phyloP scores from a whole-genome alignment of 1,284 basidiomycete genomes.

The Boletus smithii region DNA sequence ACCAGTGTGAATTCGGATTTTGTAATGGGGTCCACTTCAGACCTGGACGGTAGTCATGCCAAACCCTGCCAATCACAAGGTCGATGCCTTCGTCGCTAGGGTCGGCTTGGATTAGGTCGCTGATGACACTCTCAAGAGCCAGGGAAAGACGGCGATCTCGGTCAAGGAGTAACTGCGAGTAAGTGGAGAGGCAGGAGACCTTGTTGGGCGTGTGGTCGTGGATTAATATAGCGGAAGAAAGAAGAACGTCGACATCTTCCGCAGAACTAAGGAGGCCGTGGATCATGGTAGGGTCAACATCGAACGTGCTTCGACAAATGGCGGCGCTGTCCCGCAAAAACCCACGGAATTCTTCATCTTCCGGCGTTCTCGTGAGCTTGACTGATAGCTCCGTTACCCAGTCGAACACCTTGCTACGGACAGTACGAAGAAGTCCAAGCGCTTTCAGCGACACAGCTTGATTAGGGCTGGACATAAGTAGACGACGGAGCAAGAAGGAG shows the following conservation, averaged over 20 bases:
- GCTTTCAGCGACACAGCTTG: neutral
- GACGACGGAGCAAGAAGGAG: neutral
- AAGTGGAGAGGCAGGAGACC: neutral
- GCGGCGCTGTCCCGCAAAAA: constrained; percentile 35
- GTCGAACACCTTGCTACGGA: neutral
- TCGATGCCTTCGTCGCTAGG: constrained; percentile 28
- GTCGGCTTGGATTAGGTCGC: constrained; percentile 3
- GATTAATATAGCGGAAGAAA: constrained; percentile 37
- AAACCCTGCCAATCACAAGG: constrained; percentile 34
- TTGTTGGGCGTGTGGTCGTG: constrained; percentile 30
- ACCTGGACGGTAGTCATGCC: constrained; percentile 25
- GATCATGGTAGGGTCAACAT: constrained; percentile 29
- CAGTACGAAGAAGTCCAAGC: neutral
- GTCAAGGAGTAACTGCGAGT: constrained; percentile 16
- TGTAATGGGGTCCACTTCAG: neutral
- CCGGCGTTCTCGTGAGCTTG: neutral
- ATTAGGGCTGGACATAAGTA: too few species aligned
- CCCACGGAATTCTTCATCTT: neutral
- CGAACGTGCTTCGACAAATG: constrained; percentile 42
- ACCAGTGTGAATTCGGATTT: constrained; percentile 33
- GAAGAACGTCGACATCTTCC: constrained; percentile 30
- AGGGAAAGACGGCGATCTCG: constrained; percentile 33
- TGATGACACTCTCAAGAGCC: constrained; percentile 22
- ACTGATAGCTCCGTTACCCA: neutral
- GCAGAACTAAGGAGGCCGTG: constrained; percentile 18